Conservation (phyloP, 1,139 yeast genomes). For the Debaryomyces nepalensis region DNA sequence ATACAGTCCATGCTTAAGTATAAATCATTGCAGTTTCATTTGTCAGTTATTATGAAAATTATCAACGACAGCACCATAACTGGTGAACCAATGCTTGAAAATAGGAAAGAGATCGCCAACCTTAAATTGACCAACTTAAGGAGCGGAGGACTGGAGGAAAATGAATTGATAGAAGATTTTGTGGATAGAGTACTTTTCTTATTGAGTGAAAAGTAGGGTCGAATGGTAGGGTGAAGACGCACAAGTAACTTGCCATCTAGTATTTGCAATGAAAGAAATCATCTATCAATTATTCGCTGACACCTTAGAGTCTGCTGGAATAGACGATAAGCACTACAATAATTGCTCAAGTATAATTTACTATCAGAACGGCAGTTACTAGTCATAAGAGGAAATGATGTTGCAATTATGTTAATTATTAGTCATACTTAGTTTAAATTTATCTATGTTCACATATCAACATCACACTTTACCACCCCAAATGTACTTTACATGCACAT, state of each 20-base stretch:
- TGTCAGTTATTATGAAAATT: conserved; percentile 51
- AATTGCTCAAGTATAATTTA: not conserved
- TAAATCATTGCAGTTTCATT: conserved; percentile 57
- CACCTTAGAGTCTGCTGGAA: too few species aligned
- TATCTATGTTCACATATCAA: too few species aligned
- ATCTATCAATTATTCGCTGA: too few species aligned
- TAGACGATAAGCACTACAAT: too few species aligned
- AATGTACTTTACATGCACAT: conserved; percentile 33
- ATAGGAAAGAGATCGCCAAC: conserved; percentile 60
- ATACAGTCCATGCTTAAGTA: conserved; percentile 49
- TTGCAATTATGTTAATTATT: not conserved
- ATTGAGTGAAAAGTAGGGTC: not conserved
- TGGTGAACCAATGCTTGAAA: conserved; percentile 50
- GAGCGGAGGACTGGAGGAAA: conserved; percentile 65
- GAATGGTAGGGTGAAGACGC: too few species aligned
- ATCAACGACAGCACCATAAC: conserved; percentile 50
- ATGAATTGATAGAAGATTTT: conserved; percentile 70
- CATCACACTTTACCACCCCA: conserved; percentile 24
- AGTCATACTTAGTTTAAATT: conserved; percentile 3
- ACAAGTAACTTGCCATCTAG: too few species aligned
- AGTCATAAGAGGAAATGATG: not conserved
- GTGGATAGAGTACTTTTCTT: conserved; percentile 20
- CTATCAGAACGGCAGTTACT: too few species aligned
- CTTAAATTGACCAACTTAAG: conserved; percentile 64
- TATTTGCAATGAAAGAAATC: too few species aligned